Conservation (phyloP, 495 filamentous ascomycete species). For the Penicillium mononematosum region DNA sequence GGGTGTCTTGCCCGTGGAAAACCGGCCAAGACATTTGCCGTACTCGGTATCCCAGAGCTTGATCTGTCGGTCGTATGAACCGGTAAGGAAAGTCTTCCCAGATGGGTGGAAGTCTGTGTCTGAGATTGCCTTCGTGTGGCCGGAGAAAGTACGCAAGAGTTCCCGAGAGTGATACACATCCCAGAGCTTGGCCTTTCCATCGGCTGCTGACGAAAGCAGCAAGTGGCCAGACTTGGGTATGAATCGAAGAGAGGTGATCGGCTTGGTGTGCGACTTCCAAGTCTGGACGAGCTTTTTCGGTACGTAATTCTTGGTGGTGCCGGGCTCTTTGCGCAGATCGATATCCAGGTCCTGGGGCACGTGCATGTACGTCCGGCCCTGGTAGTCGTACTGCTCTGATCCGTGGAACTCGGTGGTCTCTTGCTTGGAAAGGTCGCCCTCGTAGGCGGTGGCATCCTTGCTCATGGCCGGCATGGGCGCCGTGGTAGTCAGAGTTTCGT, state of each 20-base stretch:
- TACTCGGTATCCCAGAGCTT: constrained; percentile 99
- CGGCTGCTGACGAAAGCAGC: constrained; percentile 79
- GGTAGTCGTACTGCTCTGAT: constrained; percentile 79
- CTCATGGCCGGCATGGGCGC: constrained; percentile 52
- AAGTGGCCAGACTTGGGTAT: constrained; percentile 86
- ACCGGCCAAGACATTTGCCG: constrained; percentile 78
- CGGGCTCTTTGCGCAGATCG: constrained; percentile 77
- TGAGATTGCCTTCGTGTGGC: constrained; percentile 85
- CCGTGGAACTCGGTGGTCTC: constrained; percentile 92
- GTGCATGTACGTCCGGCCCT: constrained; percentile 79
- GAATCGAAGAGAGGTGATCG: constrained; percentile 84
- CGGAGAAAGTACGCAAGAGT: constrained; percentile 82
- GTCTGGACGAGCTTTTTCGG: constrained; percentile 92
- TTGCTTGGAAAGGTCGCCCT: constrained; percentile 50
- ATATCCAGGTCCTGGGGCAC: constrained; percentile 93
- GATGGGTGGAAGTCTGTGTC: constrained; percentile 82
- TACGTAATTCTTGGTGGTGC: constrained; percentile 79
- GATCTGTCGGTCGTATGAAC: constrained; percentile 88
- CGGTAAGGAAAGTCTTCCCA: constrained; percentile 88
- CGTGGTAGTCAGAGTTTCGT: constrained; percentile 41
- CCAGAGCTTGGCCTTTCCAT: constrained; percentile 90
- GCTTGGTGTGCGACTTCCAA: constrained; percentile 81
- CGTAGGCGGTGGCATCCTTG: constrained; percentile 61
- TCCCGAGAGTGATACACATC: constrained; percentile 88
- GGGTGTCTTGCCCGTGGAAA: constrained; percentile 89